Evolutionary conservation across 2,329 filamentous ascomycete genomes (phyloP).

Genomic region (Rachicladosporium sp.): DNA sequence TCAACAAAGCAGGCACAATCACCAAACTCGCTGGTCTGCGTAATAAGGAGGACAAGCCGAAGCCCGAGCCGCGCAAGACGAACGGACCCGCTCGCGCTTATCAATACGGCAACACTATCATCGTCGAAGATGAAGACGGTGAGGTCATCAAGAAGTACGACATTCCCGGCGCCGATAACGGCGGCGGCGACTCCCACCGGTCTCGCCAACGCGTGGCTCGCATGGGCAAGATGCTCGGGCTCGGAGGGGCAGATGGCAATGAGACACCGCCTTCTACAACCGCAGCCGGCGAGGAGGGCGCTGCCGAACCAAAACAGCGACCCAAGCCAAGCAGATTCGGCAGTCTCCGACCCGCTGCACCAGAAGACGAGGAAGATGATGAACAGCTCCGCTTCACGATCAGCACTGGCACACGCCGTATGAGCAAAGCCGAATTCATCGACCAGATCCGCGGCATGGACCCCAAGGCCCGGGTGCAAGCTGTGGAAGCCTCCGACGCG

Average conservation of each 20-base stretch:
- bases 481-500: slow-evolving; percentile 35
- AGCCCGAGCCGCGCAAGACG: slow-evolving; percentile 35
- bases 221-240: slow-evolving; percentile 44
- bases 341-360: slow-evolving; percentile 14
- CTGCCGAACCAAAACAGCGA: slow-evolving; percentile 1
- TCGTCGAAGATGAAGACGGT: slow-evolving; percentile 76
- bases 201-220: slow-evolving; percentile 33
- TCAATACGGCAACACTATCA: slow-evolving; percentile 79
- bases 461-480: slow-evolving; percentile 45
- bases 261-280: slow-evolving; percentile 15
- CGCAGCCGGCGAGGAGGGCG: too few relatives aligned
- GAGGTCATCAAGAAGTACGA: slow-evolving; percentile 80
- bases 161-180: slow-evolving; percentile 43
- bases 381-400: slow-evolving; percentile 65
- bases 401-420: slow-evolving; percentile 55
- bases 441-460: slow-evolving; percentile 61
- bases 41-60: slow-evolving; percentile 16
- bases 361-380: slow-evolving; percentile 48
- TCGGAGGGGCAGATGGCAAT: slow-evolving; percentile 19
- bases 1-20: slow-evolving; percentile 30
- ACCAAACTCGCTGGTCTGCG: slow-evolving; percentile 16
- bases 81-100: slow-evolving; percentile 70
- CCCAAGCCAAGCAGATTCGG: neutral
- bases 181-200: slow-evolving; percentile 17
- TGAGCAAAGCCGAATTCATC: slow-evolving; percentile 74